Conservation (phyloP, 768 basidiomycete genomes). For the Cystobasidium tubakii region DNA sequence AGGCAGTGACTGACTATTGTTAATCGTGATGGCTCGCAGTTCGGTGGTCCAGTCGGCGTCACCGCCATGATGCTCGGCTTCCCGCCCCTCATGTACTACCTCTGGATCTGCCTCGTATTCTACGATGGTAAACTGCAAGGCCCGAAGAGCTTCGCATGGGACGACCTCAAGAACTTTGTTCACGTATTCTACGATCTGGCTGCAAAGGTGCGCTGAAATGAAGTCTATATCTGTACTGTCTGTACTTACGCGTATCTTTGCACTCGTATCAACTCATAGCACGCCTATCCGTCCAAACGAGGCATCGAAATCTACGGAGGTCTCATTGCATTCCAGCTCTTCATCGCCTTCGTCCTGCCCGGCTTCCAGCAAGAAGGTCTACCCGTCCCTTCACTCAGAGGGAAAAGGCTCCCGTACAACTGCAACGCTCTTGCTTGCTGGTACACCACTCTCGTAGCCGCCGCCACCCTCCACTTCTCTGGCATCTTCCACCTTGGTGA, state of each 20-base stretch:
- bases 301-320: slow-evolving; percentile 86
- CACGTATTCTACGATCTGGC: slow-evolving; percentile 34
- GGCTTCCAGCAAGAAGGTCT: slow-evolving; percentile 91
- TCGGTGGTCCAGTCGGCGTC: slow-evolving; percentile 89
- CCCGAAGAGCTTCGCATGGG: slow-evolving; percentile 10
- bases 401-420: slow-evolving; percentile 89
- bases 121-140: slow-evolving; percentile 65
- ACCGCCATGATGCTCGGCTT: slow-evolving; percentile 89
- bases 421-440: slow-evolving; percentile 86
- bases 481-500: slow-evolving; percentile 82
- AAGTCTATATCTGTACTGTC: neutral
- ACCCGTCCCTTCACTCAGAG: slow-evolving; percentile 86
- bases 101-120: slow-evolving; percentile 95
- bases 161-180: slow-evolving; percentile 31
- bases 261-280: too few species aligned
- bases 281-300: slow-evolving; percentile 80
- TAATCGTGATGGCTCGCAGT: slow-evolving; percentile 64
- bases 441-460: slow-evolving; percentile 73
- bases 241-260: neutral
- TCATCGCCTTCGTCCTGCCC: slow-evolving; percentile 82
- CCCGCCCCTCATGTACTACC: slow-evolving; percentile 93
- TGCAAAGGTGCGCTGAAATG: neutral
- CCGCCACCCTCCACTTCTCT: slow-evolving; percentile 63
- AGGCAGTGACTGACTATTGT: neutral
- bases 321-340: slow-evolving; percentile 78